Conservation (phyloP, 768 basidiomycete genomes). For the Agaricus subrufescens region DNA sequence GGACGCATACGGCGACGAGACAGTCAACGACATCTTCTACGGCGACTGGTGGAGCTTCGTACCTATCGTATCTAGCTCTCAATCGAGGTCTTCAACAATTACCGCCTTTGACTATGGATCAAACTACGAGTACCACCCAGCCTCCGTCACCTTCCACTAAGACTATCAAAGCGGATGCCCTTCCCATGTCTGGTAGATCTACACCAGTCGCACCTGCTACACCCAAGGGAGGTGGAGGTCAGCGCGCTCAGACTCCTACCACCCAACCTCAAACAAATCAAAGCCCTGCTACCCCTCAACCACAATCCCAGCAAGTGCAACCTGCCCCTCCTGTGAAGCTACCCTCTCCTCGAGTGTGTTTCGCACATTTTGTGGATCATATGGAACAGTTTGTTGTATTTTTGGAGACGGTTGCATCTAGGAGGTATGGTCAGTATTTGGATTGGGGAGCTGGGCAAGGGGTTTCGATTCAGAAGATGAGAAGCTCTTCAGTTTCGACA, state of each 20-base stretch:
- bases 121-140: no score
- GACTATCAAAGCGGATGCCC: conserved; percentile 35
- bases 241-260: no score
- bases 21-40: conserved; percentile 16
- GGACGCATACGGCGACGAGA: conserved; percentile 16
- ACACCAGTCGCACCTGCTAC: conserved; percentile 34
- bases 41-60: conserved; percentile 47
- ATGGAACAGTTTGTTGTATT: conserved; percentile 79
- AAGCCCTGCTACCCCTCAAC: conserved; percentile 9
- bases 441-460: conserved; percentile 27
- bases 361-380: conserved; percentile 92
- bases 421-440: conserved; percentile 76
- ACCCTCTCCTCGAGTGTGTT: conserved; percentile 83
- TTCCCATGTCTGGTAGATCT: conserved; percentile 14
- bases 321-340: conserved; percentile 36
- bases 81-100: conserved; percentile 47
- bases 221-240: conserved; percentile 19
- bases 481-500: background rate
- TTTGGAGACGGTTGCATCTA: conserved; percentile 78
- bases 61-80: conserved; percentile 76
- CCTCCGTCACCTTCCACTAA: conserved; percentile 41
- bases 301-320: conserved; percentile 14
- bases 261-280: no score
- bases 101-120: conserved; percentile 33
- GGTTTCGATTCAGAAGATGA: conserved; percentile 11